These are phyloP conservation scores for Fagus sylvatica DNA, from an alignment of 306 rosid genomes.

Conservation along the genomic window DNA sequence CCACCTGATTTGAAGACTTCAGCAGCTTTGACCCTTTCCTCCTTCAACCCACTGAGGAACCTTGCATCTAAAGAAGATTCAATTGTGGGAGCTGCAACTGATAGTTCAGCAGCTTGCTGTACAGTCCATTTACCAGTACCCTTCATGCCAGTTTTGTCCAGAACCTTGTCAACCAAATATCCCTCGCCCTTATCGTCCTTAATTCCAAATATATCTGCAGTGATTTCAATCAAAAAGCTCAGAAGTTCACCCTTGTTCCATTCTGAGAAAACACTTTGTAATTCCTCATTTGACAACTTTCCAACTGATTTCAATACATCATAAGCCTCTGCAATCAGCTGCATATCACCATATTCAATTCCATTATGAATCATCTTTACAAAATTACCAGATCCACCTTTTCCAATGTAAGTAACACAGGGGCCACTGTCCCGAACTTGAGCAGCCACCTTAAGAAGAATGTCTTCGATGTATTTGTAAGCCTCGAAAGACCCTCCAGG, in stretches of 20 bases:
- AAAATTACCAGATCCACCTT: too few species aligned
- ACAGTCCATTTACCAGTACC: constrained; percentile 97
- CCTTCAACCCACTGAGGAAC: constrained; percentile 91
- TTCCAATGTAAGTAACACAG: too few species aligned
- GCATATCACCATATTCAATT: constrained; percentile 25
- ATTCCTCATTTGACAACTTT: constrained; percentile 82
- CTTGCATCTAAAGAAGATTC: constrained; percentile 91
- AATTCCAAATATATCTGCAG: constrained; percentile 84
- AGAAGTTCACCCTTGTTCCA: constrained; percentile 95
- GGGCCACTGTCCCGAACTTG: constrained; percentile 19
- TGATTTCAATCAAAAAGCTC: constrained; percentile 88
- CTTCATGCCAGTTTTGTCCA: constrained; percentile 97
- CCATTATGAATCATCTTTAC: too few species aligned
- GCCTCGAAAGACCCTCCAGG: constrained; percentile 95
- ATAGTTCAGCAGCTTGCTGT: constrained; percentile 94
- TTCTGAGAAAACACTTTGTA: constrained; percentile 63
- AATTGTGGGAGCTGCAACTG: constrained; percentile 91
- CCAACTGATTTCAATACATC: constrained; percentile 91
- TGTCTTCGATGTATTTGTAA: constrained; percentile 79
- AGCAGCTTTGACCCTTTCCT: constrained; percentile 85
- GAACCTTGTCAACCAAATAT: constrained; percentile 86
- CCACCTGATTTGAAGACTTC: constrained; percentile 73
- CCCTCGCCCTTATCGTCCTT: constrained; percentile 89
- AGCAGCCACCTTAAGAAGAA: constrained; percentile 93
- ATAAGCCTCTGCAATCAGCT: constrained; percentile 91